A percentile compares a stretch with the other conserved stretches of the same genome.
phyloP scores from a whole-genome alignment of 352 stramenopile species.

The Pythium sukuiense region DNA sequence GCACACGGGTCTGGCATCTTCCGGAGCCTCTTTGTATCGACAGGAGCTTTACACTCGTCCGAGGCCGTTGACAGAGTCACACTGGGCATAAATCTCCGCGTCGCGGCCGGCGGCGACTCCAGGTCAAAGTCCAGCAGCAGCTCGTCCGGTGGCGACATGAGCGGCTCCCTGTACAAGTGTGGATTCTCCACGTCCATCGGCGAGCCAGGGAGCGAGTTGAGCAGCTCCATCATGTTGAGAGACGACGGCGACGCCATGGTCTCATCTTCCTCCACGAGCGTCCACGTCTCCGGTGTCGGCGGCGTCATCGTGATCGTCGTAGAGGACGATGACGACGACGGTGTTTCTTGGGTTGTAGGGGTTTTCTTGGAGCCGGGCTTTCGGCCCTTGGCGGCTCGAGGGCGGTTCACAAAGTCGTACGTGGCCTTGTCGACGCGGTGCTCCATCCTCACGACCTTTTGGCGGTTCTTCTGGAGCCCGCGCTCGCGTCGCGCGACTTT shows the following conservation, averaged over 20 bases:
- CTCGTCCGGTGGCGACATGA: background rate
- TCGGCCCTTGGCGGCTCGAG: constrained; percentile 13
- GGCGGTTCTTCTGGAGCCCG: constrained; percentile 20
- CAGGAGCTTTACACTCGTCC: background rate
- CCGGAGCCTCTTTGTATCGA: background rate
- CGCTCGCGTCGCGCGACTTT: constrained; percentile 21
- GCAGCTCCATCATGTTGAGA: constrained; percentile 6
- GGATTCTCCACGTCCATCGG: constrained; percentile 4
- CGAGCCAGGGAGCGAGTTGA: background rate
- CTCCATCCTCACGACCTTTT: constrained; percentile 12
- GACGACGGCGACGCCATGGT: constrained; percentile 1
- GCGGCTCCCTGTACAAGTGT: constrained; percentile 4
- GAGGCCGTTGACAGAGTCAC: background rate
- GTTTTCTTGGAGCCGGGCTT: constrained; percentile 21
- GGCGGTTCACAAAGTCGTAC: constrained; percentile 13
- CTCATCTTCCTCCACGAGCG: background rate
- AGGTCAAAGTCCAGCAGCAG: constrained; percentile 8
- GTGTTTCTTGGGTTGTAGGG: background rate
- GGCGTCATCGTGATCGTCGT: background rate
- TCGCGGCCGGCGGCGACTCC: background rate
- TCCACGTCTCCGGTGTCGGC: background rate
- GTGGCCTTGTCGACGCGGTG: constrained; percentile 24
- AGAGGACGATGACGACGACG: background rate
- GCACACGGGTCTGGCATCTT: background rate
- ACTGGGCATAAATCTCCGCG: background rate